These are phyloP conservation scores for Entomortierella lignicola DNA, from an alignment of 192 early-diverging fungal genomes.

Conservation along the genomic window DNA sequence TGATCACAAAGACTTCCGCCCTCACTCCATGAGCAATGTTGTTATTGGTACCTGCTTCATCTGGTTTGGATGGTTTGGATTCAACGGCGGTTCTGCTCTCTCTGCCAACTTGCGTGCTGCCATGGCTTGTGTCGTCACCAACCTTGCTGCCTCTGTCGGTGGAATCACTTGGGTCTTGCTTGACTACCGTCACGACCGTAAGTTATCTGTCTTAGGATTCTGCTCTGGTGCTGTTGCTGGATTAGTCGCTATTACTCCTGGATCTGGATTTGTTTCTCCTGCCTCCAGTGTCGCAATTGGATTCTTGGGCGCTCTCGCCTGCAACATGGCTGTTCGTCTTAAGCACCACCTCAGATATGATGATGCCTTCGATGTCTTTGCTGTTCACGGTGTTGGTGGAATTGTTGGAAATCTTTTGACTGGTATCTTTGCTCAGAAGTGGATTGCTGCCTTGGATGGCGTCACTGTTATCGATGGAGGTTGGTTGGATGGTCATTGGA, in stretches of 20 bases:
- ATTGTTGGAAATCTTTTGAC: conserved; percentile 88
- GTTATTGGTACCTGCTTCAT: conserved; percentile 89
- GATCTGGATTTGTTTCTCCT: conserved; percentile 86
- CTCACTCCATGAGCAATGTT: conserved; percentile 94
- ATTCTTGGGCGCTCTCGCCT: conserved; percentile 74
- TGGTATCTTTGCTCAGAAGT: conserved; percentile 89
- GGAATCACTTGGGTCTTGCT: conserved; percentile 87
- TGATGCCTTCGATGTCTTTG: conserved; percentile 93
- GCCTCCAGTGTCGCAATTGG: conserved; percentile 89
- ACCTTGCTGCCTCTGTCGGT: conserved; percentile 85
- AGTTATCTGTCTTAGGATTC: conserved; percentile 92
- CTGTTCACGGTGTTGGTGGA: conserved; percentile 90
- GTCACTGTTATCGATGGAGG: conserved; percentile 71
- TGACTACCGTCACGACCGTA: conserved; percentile 82
- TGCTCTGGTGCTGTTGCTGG: conserved; percentile 96
- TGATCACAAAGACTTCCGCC: conserved; percentile 79
- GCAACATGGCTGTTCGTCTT: conserved; percentile 85
- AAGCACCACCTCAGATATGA: conserved; percentile 91
- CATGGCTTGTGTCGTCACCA: conserved; percentile 89
- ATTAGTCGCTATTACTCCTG: conserved; percentile 94
- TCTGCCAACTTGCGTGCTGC: conserved; percentile 87
- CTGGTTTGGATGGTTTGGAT: conserved; percentile 98
- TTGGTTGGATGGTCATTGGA: conserved; percentile 70
- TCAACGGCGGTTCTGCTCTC: conserved; percentile 92
- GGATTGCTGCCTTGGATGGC: conserved; percentile 79